Conservation (phyloP, 2,329 filamentous ascomycete species). For the Aspergillus sp. region DNA sequence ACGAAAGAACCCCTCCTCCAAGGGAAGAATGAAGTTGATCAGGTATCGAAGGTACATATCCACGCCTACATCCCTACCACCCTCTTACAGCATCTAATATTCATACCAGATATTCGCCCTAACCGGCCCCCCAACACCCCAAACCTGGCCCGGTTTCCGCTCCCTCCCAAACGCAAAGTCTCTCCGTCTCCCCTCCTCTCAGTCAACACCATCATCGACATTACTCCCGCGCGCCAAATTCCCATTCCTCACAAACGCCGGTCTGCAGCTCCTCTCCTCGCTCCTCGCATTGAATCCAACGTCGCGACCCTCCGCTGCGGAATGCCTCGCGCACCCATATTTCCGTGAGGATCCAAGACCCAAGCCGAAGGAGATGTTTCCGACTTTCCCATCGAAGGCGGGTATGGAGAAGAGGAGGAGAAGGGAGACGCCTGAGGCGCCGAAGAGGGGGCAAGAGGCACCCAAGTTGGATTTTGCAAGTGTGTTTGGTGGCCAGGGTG, state of each 20-base stretch:
- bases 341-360: slow-evolving; percentile 87
- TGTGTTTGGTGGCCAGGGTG: slow-evolving; percentile 67
- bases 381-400: slow-evolving; percentile 93
- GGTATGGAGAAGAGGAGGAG: slow-evolving; percentile 79
- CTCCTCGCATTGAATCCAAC: slow-evolving; percentile 75
- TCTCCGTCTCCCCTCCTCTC: slow-evolving; percentile 62
- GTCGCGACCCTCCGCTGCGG: slow-evolving; percentile 66
- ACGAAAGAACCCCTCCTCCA: slow-evolving; percentile 79
- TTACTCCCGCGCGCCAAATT: slow-evolving; percentile 71
- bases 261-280: slow-evolving; percentile 65
- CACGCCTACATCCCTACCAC: background rate
- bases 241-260: slow-evolving; percentile 75
- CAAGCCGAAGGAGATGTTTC: slow-evolving; percentile 89
- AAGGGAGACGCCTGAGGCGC: slow-evolving; percentile 77
- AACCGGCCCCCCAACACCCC: slow-evolving; percentile 79
- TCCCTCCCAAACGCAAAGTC: slow-evolving; percentile 82
- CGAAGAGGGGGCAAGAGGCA: slow-evolving; percentile 70
- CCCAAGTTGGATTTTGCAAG: slow-evolving; percentile 66
- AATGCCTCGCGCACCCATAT: slow-evolving; percentile 78
- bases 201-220: slow-evolving; percentile 30
- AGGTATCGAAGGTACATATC: slow-evolving; percentile 64
- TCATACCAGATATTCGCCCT: slow-evolving; percentile 71
- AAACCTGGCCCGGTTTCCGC: slow-evolving; percentile 82
- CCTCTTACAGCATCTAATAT: background rate
- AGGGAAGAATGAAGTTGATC: slow-evolving; percentile 89